Evolutionary conservation across 768 basidiomycete genomes (phyloP).

Genomic region (Rubroboletus satanas): DNA sequence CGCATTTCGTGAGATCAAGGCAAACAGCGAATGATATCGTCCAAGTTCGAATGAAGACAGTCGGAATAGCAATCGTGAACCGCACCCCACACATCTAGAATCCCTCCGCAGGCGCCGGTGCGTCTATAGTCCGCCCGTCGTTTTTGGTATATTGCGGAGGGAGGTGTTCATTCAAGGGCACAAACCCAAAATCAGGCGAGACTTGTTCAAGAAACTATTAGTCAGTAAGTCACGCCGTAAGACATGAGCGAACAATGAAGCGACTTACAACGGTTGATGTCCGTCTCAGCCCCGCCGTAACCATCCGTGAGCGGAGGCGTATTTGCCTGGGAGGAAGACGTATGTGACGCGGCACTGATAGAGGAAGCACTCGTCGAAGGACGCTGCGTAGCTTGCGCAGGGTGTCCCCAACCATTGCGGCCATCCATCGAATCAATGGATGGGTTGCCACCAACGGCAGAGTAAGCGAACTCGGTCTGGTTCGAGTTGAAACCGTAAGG

Average conservation of each 20-base stretch:
- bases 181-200: slow-evolving; percentile 84
- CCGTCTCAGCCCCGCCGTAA: slow-evolving; percentile 59
- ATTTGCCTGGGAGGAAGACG: slow-evolving; percentile 77
- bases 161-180: slow-evolving; percentile 76
- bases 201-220: slow-evolving; percentile 44
- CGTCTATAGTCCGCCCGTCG: slow-evolving; percentile 47
- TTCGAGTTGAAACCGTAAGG: slow-evolving; percentile 60
- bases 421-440: slow-evolving; percentile 39
- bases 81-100: slow-evolving; percentile 29
- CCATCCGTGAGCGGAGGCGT: slow-evolving; percentile 70
- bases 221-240: slow-evolving; percentile 47
- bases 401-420: slow-evolving; percentile 41
- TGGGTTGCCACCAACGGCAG: slow-evolving; percentile 49
- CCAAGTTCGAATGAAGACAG: slow-evolving; percentile 32
- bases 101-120: slow-evolving; percentile 21
- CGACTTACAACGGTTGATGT: slow-evolving; percentile 81
- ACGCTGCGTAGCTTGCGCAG: slow-evolving; percentile 40
- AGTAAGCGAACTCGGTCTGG: slow-evolving; percentile 81
- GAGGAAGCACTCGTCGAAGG: slow-evolving; percentile 73
- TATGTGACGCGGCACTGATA: slow-evolving; percentile 71
- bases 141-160: slow-evolving; percentile 59
- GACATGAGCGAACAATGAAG: slow-evolving; percentile 18
- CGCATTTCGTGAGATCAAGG: slow-evolving; percentile 33
- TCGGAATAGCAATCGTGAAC: slow-evolving; percentile 27
- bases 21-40: slow-evolving; percentile 28